Conservation (phyloP, 2,329 filamentous ascomycete species). For the Neonectria punicea region DNA sequence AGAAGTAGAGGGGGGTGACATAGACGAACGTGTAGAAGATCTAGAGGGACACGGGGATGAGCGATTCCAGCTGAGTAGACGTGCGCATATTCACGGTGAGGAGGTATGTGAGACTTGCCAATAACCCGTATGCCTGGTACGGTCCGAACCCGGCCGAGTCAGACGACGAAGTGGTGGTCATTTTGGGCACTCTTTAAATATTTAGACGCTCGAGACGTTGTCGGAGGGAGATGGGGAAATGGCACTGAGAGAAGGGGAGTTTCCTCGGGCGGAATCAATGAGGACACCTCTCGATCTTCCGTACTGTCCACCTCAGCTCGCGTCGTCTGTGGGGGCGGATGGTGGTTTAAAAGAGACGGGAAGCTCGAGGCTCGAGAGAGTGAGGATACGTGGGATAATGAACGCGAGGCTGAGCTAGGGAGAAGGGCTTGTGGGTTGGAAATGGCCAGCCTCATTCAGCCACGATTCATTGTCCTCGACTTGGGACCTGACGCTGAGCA, state of each 20-base stretch:
- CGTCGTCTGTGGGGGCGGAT: background rate
- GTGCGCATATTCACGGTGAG: background rate
- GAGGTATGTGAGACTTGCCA: constrained; percentile 33
- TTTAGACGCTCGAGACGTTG: background rate
- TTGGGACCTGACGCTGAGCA: background rate
- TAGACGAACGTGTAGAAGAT: constrained; percentile 88
- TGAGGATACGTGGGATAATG: constrained; percentile 8
- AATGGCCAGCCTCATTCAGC: constrained; percentile 16
- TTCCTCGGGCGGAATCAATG: background rate
- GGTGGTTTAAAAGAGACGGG: background rate
- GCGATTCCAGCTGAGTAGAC: constrained; percentile 19
- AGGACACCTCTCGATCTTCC: background rate
- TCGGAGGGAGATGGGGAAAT: constrained; percentile 1
- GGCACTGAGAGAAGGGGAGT: background rate
- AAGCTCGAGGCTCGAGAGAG: background rate
- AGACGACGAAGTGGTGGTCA: constrained; percentile 17
- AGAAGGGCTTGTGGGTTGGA: background rate
- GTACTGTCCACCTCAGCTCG: background rate
- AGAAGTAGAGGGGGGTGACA: constrained; percentile 91
- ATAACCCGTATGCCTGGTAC: constrained; percentile 36
- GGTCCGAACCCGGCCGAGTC: constrained; percentile 33
- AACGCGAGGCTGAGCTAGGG: constrained; percentile 16
- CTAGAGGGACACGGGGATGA: constrained; percentile 46
- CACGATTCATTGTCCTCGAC: background rate
- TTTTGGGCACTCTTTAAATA: constrained; percentile 1